Evolutionary conservation across 2,329 filamentous ascomycete genomes (phyloP).

Genomic region (Sporothrix variecibatus): DNA sequence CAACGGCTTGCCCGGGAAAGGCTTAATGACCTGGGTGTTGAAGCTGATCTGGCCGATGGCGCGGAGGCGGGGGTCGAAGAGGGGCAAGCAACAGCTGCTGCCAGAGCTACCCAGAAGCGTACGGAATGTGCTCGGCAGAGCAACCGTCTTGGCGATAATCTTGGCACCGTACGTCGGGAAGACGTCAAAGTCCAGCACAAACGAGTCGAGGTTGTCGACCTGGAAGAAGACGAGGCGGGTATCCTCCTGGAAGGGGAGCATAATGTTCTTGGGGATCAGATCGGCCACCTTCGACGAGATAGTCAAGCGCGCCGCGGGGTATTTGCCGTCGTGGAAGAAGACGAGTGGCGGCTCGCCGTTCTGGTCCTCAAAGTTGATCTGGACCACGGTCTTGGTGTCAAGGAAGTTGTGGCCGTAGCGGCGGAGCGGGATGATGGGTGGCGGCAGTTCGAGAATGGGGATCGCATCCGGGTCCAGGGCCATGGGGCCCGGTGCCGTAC

Average conservation of each 20-base stretch:
- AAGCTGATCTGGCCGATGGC: conserved; percentile 94
- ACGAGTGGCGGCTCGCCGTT: conserved; percentile 72
- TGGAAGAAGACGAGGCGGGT: conserved; percentile 93
- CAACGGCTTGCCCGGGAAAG: conserved; percentile 85
- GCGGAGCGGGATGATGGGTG: conserved; percentile 91
- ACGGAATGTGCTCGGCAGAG: conserved; percentile 82
- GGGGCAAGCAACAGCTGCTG: conserved; percentile 75
- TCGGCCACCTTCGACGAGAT: conserved; percentile 97
- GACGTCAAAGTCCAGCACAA: conserved; percentile 95
- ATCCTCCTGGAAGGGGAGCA: conserved; percentile 94
- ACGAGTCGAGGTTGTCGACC: conserved; percentile 88
- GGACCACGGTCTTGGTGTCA: conserved; percentile 94
- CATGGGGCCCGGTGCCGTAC: conserved; percentile 59
- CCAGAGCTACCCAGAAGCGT: conserved; percentile 73
- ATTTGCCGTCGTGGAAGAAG: conserved; percentile 98
- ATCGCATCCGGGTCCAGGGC: conserved; percentile 83
- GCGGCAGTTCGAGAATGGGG: conserved; percentile 85
- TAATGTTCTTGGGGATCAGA: conserved; percentile 92
- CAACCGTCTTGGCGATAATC: conserved; percentile 94
- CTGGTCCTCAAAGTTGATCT: conserved; percentile 85
- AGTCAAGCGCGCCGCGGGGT: conserved; percentile 89
- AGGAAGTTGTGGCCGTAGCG: conserved; percentile 98
- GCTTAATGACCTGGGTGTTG: conserved; percentile 93
- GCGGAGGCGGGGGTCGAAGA: conserved; percentile 88
- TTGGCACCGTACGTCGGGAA: conserved; percentile 97